A percentile compares a stretch with the other conserved stretches of the same genome.
phyloP scores from a whole-genome alignment of 2,329 filamentous ascomycete species.

The Chaetothyriales sp. region DNA sequence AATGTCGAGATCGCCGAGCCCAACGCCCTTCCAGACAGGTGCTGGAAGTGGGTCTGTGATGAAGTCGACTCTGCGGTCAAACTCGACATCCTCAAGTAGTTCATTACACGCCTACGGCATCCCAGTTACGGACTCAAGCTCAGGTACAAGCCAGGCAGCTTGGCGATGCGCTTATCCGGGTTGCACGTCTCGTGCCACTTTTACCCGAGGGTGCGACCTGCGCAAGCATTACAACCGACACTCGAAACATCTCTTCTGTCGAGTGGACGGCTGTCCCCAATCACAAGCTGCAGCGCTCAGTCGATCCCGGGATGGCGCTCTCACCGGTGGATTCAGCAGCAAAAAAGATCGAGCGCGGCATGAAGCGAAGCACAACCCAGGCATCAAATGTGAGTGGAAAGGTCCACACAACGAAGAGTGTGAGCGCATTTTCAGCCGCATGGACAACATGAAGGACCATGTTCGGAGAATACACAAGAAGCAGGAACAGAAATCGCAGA shows the following conservation, averaged over 20 bases:
- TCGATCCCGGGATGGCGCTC: constrained; percentile 22
- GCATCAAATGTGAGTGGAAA: constrained; percentile 35
- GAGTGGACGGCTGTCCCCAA: constrained; percentile 45
- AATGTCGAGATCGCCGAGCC: constrained; percentile 15
- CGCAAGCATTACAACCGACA: constrained; percentile 51
- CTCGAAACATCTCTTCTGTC: constrained; percentile 48
- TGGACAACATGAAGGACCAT: constrained; percentile 48
- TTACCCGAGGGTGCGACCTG: constrained; percentile 47
- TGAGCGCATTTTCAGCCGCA: constrained; percentile 44
- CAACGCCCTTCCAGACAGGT: constrained; percentile 5
- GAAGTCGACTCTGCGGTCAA: constrained; percentile 9
- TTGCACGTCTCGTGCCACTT: constrained; percentile 45
- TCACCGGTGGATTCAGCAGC: constrained; percentile 45
- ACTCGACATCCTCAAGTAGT: constrained; percentile 14
- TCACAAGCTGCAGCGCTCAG: constrained; percentile 13
- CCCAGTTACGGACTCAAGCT: constrained; percentile 10
- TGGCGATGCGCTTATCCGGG: constrained; percentile 48
- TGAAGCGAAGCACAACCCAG: constrained; percentile 50
- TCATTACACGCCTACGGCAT: constrained; percentile 18
- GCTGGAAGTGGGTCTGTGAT: neutral
- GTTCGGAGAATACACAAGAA: constrained; percentile 31
- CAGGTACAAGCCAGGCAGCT: constrained; percentile 1
- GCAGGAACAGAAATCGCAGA: constrained; percentile 4
- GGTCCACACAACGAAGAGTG: constrained; percentile 31
- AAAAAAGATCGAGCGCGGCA: constrained; percentile 50